phyloP scores from a whole-genome alignment of 2,329 filamentous ascomycete genomes.

The Alternaria postmessia region DNA sequence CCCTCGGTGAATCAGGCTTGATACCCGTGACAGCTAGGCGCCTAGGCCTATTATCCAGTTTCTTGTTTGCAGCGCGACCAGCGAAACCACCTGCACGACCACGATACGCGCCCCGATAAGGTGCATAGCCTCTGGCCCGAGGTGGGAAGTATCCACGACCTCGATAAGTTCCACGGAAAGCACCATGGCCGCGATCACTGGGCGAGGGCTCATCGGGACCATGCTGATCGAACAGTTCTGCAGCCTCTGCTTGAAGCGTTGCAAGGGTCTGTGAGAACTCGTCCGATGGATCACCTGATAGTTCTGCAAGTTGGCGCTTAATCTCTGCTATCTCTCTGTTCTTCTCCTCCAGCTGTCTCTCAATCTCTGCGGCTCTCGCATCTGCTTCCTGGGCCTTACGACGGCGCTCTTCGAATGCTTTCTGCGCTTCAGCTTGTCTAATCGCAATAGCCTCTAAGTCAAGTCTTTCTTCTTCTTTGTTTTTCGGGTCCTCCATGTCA shows the following conservation, averaged over 20 bases:
- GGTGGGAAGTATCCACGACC: conserved; percentile 48
- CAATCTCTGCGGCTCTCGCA: conserved; percentile 68
- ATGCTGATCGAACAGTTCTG: conserved; percentile 72
- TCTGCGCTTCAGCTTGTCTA: conserved; percentile 77
- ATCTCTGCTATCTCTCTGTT: conserved; percentile 70
- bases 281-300: conserved; percentile 35
- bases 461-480: conserved; percentile 58
- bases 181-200: conserved; percentile 24
- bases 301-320: conserved; percentile 68
- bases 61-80: conserved; percentile 59
- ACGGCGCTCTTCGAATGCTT: conserved; percentile 70
- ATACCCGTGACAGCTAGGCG: conserved; percentile 70
- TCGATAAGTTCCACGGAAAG: conserved; percentile 45
- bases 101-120: conserved; percentile 53
- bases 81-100: conserved; percentile 48
- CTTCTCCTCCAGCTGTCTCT: conserved; percentile 69
- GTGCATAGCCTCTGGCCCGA: conserved; percentile 19
- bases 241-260: conserved; percentile 59
- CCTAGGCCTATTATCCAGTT: conserved; percentile 78
- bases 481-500: background rate
- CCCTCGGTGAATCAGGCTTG: conserved; percentile 67
- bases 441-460: conserved; percentile 74
- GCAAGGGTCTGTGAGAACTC: conserved; percentile 30
- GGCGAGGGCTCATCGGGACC: conserved; percentile 27
- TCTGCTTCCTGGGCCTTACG: conserved; percentile 70